Percentiles rank a stretch among this genome's conserved stretches.
Conservation (phyloP, 306 rosid species). For the Cicer yamashitae region DNA sequence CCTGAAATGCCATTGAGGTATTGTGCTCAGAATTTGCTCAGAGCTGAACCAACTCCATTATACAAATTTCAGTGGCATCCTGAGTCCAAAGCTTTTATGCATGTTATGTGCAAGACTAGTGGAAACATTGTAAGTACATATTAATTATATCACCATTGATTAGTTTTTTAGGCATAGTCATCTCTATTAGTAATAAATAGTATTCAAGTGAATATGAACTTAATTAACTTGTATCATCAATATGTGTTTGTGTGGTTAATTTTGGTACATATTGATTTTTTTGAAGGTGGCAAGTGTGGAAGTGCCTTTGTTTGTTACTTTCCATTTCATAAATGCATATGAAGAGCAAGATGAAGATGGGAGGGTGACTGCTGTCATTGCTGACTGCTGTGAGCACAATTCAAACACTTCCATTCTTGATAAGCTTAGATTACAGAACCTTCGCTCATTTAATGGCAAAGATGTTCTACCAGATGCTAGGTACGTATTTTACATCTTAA, state of each 20-base stretch:
- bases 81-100: slow-evolving; percentile 70
- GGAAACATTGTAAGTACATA: slow-evolving; percentile 68
- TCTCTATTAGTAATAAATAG: background rate
- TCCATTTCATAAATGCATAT: slow-evolving; percentile 93
- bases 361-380: slow-evolving; percentile 69
- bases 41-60: slow-evolving; percentile 85
- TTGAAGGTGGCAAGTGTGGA: slow-evolving; percentile 84
- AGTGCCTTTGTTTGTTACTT: slow-evolving; percentile 81
- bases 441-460: slow-evolving; percentile 59
- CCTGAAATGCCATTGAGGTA: slow-evolving; percentile 95
- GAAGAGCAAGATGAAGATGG: slow-evolving; percentile 88
- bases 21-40: slow-evolving; percentile 77
- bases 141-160: background rate
- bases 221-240: background rate
- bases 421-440: slow-evolving; percentile 67
- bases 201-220: background rate
- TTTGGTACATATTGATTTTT: background rate
- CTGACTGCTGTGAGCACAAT: slow-evolving; percentile 87
- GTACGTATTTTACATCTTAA: slow-evolving; percentile 48
- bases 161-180: too few relatives aligned
- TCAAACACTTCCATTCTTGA: slow-evolving; percentile 71
- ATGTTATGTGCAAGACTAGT: slow-evolving; percentile 84
- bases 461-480: slow-evolving; percentile 91
- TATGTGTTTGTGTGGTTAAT: background rate
- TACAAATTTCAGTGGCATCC: slow-evolving; percentile 96